Evolutionary conservation across 331 rosid genomes (phyloP), one percentile per base, ranked within the genome.

Genomic region (Phaseolus coccineus): DNA sequence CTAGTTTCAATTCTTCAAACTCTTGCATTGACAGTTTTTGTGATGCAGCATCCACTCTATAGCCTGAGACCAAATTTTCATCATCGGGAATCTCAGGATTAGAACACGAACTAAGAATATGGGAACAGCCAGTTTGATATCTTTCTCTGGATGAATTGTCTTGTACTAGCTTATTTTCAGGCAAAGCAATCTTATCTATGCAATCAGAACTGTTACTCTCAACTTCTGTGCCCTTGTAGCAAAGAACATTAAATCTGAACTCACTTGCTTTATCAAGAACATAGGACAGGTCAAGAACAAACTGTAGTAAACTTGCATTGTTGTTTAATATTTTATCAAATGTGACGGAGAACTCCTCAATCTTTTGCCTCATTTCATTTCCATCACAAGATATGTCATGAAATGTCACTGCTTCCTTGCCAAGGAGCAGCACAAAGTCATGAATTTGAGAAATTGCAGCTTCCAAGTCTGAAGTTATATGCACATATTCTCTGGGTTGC

Each of bases 171-270:
- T 89, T 96, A 65, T 93, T 90, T 85, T 93, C 97, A 5, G 97
- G 97, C 82, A 96, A 81, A 44, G 90, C 99, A 72, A 96, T 90
- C 89, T 96, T 96, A 87, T 96, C 99, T 68, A 96, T 96, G 85
- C 98, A 96, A 87, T 96, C 97, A 44, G 97, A 93, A 87, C 96
- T 88, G 79, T 46, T 90, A 30, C 84, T 71, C 86, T 92, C 99
- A 5, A 85, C 87, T 83, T 87, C 94, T 63, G 83, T 58, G 73
- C 86, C 88, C 85, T 88, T 91, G 89, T 88, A 90, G 30, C 91
- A 93, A 74, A 89, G 87, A 81, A 88, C 92, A 68, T 84, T 84
- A 77, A 89, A 90, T 85, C 90, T 90, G 81, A 96, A 91, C n/a
- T 86, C 97, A 66, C 92, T 84, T 64, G 94, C 96, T 81, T 90